Base-by-base conservation (phyloP, 768 basidiomycete genomes). In the Calocybe indica region DNA sequence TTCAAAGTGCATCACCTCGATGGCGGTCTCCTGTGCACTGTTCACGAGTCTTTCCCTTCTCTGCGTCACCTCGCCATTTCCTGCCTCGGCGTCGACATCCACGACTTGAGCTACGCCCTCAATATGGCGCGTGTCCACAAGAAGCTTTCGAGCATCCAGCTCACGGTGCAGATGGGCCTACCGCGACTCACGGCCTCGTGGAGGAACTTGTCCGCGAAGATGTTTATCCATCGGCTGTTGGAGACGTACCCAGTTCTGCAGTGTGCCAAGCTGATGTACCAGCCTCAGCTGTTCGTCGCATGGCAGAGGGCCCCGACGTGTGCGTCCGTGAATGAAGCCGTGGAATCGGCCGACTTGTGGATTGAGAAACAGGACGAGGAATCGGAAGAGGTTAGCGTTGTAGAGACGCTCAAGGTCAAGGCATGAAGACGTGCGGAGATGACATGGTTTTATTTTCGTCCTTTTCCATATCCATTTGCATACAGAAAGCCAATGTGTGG, bases 41-140 rank as follows among this genome's bases (percentile, higher is more conserved):
- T 57, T n/a, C 56, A 57, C 37, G 45, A 22, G 9, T 14, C 45
- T 22, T 49, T 55, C 44, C 56, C 53, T 12, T 45, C 51, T 5
- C 53, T 57, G 15, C 51, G 50, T 29, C 49, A 57, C 30, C 50
- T 57, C 29, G 29, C 51, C 45, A 49, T 57, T 37, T 52, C 56
- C 6, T 53, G 56, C 12, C 38, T 40, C 9, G 49, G 51, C 2
- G 43, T 57, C n/a, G 53, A 57, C 11, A 50, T 57, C 22, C 48
- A 55, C 37, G 37, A 37, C 37, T 49, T 57, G 30, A 46, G 46
- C 9, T 50, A 51, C 10, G 43, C 50, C 8, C 38, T 57, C 7
- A 34, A 43, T 9, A 39, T 32, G 3, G 43, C 47, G 9, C 48
- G 50, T 12, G 47, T 43, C 9, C 47, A 52, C 15, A 42, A 22